phyloP scores from a whole-genome alignment of 495 filamentous ascomycete genomes.

The Aspergillus sclerotiicarbonarius region DNA sequence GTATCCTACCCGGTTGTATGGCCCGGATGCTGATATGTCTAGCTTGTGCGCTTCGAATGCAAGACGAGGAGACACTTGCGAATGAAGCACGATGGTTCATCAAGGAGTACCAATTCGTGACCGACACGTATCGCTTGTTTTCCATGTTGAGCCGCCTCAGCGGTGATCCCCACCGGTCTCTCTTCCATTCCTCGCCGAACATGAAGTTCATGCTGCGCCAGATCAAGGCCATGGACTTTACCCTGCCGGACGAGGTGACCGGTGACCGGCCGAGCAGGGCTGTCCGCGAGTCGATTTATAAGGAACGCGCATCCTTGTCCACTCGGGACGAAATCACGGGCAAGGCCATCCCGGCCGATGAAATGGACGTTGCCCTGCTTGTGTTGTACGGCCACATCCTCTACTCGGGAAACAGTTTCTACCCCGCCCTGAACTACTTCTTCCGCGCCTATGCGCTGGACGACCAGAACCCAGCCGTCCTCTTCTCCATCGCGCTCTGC shows the following conservation, averaged over 20 bases:
- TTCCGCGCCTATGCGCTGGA: constrained; percentile 80
- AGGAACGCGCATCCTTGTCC: constrained; percentile 49
- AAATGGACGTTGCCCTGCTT: constrained; percentile 71
- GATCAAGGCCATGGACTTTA: constrained; percentile 84
- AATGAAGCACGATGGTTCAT: constrained; percentile 76
- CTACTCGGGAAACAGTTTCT: constrained; percentile 72
- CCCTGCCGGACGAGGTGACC: constrained; percentile 34
- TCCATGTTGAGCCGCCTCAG: constrained; percentile 65
- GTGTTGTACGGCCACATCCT: constrained; percentile 88
- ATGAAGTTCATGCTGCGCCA: constrained; percentile 90
- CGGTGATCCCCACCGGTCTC: constrained; percentile 41
- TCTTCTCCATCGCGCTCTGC: constrained; percentile 64
- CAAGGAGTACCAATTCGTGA: constrained; percentile 78
- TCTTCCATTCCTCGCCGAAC: constrained; percentile 58
- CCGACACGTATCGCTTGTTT: constrained; percentile 81
- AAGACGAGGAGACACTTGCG: constrained; percentile 73
- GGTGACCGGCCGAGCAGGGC: constrained; percentile 12
- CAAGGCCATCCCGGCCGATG: constrained; percentile 45
- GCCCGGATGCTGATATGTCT: constrained; percentile 21
- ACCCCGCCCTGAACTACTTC: constrained; percentile 85
- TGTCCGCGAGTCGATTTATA: constrained; percentile 36
- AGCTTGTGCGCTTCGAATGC: constrained; percentile 77
- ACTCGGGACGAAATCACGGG: constrained; percentile 46
- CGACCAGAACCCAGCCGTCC: constrained; percentile 70
- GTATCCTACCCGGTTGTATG: constrained; percentile 16